Evolutionary conservation across 2,329 filamentous ascomycete species (phyloP).

Genomic region (Sporothrix inflata): DNA sequence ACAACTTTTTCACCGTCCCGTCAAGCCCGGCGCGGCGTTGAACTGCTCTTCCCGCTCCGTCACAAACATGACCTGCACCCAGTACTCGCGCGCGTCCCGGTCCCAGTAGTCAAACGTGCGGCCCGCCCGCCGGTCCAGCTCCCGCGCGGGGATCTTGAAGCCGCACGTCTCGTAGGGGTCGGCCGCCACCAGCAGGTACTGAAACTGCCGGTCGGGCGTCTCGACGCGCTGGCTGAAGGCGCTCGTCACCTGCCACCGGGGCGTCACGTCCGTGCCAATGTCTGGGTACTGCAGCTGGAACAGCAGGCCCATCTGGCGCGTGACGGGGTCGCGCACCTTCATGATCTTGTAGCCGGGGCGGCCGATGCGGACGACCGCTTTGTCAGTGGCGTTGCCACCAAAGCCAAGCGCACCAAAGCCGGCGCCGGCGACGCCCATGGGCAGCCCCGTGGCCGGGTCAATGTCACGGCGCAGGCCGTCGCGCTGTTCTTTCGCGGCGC

Average conservation of each 20-base stretch:
- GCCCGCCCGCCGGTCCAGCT: conserved; percentile 87
- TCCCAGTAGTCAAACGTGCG: conserved; percentile 96
- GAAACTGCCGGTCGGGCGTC: conserved; percentile 89
- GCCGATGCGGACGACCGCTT: conserved; percentile 91
- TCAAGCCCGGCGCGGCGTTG: conserved; percentile 64
- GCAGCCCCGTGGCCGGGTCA: conserved; percentile 69
- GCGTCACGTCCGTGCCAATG: conserved; percentile 73
- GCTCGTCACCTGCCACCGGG: conserved; percentile 94
- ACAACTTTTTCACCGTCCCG: neutral
- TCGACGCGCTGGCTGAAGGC: conserved; percentile 96
- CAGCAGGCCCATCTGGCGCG: conserved; percentile 84
- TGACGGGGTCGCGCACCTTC: conserved; percentile 87
- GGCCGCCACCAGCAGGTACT: conserved; percentile 92
- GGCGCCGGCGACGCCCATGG: conserved; percentile 76
- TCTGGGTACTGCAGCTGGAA: conserved; percentile 97
- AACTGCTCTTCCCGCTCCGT: conserved; percentile 95
- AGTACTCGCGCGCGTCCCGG: conserved; percentile 93
- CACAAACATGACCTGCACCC: conserved; percentile 97
- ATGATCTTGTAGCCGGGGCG: conserved; percentile 97
- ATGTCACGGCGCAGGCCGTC: conserved; percentile 74
- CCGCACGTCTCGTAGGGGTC: conserved; percentile 98
- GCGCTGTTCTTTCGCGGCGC: conserved; percentile 92
- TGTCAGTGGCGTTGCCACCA: conserved; percentile 60
- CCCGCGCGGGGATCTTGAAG: conserved; percentile 92
- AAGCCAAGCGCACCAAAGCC: conserved; percentile 57